Evolutionary conservation across 805 yeast genomes (phyloP), one percentile per base, ranked within the genome.

Genomic region (Wickerhamomyces ciferrii): DNA sequence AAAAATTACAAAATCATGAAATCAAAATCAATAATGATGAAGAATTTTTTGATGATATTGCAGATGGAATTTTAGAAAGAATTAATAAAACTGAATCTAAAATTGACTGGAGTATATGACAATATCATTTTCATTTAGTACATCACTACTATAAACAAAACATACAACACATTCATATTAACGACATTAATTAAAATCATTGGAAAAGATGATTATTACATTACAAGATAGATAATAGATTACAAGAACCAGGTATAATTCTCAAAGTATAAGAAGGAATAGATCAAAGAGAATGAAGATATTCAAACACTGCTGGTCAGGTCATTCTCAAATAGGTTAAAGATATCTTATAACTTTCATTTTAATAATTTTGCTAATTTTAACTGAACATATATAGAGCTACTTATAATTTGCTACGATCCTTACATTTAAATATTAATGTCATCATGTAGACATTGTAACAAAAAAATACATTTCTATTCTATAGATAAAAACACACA

Each of bases 41-140:
- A 5, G 43, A 50, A 19, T 34, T 49, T 18, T 53, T 52, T 35
- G 63, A 59, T 44, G 53, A 54, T 15, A 54, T 59, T 32, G 63
- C 63, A 2, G 58, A 57, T 24, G 49, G 42, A n/a, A 59, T 59
- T 13, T 21, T 59, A 36, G 43, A 48, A n/a, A 43, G 25, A 25
- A 35, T 47, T 10, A 13, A 44, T 4, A 48, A 54, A 37, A 57
- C 51, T 14, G 40, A 43, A 14, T 42, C 46, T 19, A 24, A 40
- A 9, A 45, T 53, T 40, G 58, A 58, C 5, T 58, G 62, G 62
- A 43, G 49, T 19, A 55, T 58, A 31, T 58, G 49, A 49, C 23
- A 13, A 15, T 11, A 32, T 6, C 4, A 13, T 11, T 17, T 18
- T 20, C n/a, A n/a, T n/a, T n/a, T n/a, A n/a, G n/a, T n/a, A n/a